Evolutionary conservation across 495 filamentous ascomycete species (phyloP), one percentile per base, ranked within the genome.

Genomic region (Penicillium coprophilum): DNA sequence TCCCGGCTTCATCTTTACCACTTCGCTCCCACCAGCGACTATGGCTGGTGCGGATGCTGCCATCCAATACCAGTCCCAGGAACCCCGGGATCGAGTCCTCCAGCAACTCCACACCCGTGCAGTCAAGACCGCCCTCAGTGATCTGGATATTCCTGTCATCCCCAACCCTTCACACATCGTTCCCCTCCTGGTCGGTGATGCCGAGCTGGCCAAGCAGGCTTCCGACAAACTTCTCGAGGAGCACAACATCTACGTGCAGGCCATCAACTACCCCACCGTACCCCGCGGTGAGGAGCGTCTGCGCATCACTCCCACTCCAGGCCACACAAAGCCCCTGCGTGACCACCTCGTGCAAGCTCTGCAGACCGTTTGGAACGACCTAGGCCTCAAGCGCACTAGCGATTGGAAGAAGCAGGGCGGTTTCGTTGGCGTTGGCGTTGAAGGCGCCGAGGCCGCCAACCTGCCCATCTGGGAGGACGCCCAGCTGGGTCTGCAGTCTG

Each of bases 1-100:
- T 0, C 92, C 94, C 0, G 94, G 94, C 23, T 98, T 98, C 77
- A 98, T 98, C 76, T 98, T 98, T 80, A 98, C 94, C 19, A 97
- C 95, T 4, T 94, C 92, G 3, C 83, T 98, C 36, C 94, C 94
- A 0, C 94, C 94, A 0, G 91, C 95, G 17, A 94, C 90, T 32
- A 98, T 98, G 94, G 92, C 94, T 21, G 94, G 94, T 50, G 95
- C 95, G 24, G 82, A 87, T 63, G 78, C 91, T 4, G 92, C 94
- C 32, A 98, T 98, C 60, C 88, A 96, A 62, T 96, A 97, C 69
- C 94, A 97, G 69, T 83, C 87, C 71, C 72, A 73, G 34, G 84
- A 91, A 73, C 80, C 87, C 51, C 89, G 88, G 46, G 94, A 98
- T 64, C 85, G 94, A 27, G 79, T 86, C 41, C 84, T 97, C 31